Evolutionary conservation across 345 rosid genomes (phyloP).

Genomic region (Pugionium cornutum): DNA sequence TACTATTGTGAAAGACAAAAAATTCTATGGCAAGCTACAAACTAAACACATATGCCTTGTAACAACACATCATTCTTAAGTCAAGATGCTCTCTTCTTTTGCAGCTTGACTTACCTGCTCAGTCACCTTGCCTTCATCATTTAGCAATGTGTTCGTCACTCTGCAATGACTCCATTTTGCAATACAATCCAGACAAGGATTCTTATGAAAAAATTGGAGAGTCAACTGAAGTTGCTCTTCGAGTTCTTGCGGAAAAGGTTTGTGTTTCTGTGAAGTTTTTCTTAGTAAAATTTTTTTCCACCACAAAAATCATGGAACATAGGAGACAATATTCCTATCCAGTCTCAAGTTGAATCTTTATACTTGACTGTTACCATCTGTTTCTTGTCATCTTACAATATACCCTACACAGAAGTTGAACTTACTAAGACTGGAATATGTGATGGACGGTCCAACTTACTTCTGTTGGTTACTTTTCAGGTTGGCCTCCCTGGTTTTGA

Average conservation of each 20-base stretch:
- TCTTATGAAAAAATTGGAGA: constrained; percentile 95
- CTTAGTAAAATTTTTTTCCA: constrained; percentile 8
- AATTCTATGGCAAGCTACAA: constrained; percentile 17
- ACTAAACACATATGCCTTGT: constrained; percentile 9
- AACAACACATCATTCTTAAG: constrained; percentile 23
- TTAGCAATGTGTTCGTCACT: constrained; percentile 95
- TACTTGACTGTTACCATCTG: constrained; percentile 2
- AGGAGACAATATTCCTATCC: background rate
- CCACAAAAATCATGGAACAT: constrained; percentile 15
- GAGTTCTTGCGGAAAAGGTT: constrained; percentile 96
- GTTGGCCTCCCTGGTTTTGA: constrained; percentile 99
- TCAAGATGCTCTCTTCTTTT: constrained; percentile 35
- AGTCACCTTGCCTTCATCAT: constrained; percentile 90
- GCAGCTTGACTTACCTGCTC: constrained; percentile 93
- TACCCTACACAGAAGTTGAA: constrained; percentile 12
- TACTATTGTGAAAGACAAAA: constrained; percentile 10
- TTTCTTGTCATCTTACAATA: constrained; percentile 16
- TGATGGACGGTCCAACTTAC: constrained; percentile 24
- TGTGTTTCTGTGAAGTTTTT: constrained; percentile 26
- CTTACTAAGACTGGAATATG: constrained; percentile 17
- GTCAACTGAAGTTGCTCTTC: constrained; percentile 98
- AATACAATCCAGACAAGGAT: constrained; percentile 93
- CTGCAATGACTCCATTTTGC: constrained; percentile 92
- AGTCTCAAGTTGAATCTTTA: constrained; percentile 13
- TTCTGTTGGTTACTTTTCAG: constrained; percentile 51